These are phyloP conservation scores for Pseudoscleropodium purum DNA, from an alignment of 225 moss, liverwort and hornwort genomes.

Conservation along the genomic window DNA sequence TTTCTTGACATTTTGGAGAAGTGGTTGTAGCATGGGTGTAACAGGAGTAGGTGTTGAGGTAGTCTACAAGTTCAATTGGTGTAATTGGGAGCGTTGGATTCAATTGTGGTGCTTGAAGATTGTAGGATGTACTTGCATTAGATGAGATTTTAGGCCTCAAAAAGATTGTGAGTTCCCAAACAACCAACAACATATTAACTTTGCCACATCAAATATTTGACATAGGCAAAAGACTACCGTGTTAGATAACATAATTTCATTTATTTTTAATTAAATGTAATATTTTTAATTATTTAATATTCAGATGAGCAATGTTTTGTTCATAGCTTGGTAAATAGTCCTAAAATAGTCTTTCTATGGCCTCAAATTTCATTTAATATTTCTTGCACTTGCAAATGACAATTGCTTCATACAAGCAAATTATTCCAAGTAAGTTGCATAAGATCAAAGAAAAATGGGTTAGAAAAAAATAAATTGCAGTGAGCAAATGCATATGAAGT, in stretches of 20 bases:
- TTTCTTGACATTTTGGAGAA: background rate
- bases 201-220: too few species aligned
- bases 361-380: background rate
- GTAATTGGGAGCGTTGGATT: background rate
- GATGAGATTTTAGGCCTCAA: too few species aligned
- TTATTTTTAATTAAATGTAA: too few species aligned
- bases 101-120: background rate
- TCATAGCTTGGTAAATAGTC: too few species aligned
- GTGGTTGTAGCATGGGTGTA: fast-evolving
- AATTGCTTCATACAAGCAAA: fast-evolving
- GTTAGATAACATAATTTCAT: too few species aligned
- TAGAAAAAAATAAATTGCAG: background rate
- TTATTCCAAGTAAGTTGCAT: background rate
- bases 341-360: too few species aligned
- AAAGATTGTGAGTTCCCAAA: too few species aligned
- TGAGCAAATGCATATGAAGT: background rate
- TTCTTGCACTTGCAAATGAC: background rate
- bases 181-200: too few species aligned
- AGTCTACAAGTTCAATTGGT: background rate
- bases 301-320: fast-evolving
- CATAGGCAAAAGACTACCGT: too few species aligned
- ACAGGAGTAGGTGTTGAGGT: background rate
- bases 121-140: background rate
- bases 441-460: background rate
- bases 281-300: too few species aligned